Evolutionary conservation across 208 protist species (phyloP).

Genomic region (Acanthamoeba culbertsoni): DNA sequence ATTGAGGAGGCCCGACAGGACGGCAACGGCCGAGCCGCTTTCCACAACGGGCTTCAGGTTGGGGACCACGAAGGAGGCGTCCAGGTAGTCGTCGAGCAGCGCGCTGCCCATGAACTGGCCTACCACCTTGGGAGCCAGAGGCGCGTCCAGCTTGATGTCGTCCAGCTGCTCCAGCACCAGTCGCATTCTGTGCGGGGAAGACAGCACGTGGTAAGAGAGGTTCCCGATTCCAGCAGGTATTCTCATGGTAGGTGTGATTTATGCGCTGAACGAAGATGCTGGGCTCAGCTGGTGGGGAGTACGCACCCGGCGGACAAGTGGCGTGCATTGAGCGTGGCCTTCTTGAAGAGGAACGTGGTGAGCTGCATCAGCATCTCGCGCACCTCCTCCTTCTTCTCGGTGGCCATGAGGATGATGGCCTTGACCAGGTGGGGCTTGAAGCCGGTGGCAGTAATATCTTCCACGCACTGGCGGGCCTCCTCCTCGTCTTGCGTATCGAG

Average conservation of each 20-base stretch:
- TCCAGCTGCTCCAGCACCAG: slow-evolving; percentile 4
- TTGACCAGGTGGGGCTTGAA: neutral
- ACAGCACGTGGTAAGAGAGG: no score
- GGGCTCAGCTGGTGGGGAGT: neutral
- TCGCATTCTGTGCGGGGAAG: neutral
- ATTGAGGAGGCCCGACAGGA: neutral
- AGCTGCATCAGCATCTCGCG: neutral
- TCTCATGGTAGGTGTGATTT: no score
- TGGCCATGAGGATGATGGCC: neutral
- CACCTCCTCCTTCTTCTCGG: slow-evolving; percentile 2
- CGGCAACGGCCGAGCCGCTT: neutral
- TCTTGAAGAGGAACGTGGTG: neutral
- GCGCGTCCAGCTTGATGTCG: slow-evolving; percentile 25
- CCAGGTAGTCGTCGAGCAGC: slow-evolving; percentile 1
- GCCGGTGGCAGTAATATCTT: neutral
- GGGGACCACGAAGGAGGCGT: neutral
- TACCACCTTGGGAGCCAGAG: slow-evolving; percentile 12
- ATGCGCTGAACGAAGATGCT: neutral
- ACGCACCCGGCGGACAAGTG: neutral
- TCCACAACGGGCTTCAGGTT: neutral
- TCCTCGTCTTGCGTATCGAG: slow-evolving; percentile 25
- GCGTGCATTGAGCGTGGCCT: neutral
- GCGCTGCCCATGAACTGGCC: neutral
- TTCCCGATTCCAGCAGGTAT: no score
- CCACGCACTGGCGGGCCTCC: neutral